These are phyloP conservation scores for Knoxdaviesia capensis DNA, from an alignment of 2,329 filamentous ascomycete species.

Conservation along the genomic window DNA sequence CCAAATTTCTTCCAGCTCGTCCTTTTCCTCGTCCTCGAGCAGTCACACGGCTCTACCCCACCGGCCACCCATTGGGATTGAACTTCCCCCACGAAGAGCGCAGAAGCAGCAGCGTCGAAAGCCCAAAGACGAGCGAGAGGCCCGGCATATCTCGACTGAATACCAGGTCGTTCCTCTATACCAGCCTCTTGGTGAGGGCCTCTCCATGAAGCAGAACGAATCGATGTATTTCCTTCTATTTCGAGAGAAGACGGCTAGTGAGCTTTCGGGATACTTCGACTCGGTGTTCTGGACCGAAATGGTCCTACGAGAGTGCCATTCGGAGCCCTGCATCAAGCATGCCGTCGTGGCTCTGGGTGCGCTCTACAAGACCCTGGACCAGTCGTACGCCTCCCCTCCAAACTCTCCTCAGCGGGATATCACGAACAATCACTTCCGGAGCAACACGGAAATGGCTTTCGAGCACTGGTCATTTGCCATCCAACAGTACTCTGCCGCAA, in stretches of 20 bases:
- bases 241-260: conserved; percentile 36
- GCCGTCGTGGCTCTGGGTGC: conserved; percentile 46
- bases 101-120: no score
- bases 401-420: conserved; percentile 17
- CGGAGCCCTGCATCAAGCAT: conserved; percentile 39
- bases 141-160: no score
- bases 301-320: conserved; percentile 43
- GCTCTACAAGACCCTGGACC: conserved; percentile 45
- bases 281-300: conserved; percentile 42
- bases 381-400: conserved; percentile 29
- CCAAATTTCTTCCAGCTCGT: no score
- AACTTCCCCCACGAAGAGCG: no score
- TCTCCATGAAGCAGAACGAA: conserved; percentile 31
- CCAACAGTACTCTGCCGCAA: conserved; percentile 36
- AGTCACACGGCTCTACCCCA: no score
- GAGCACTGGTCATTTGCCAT: conserved; percentile 39
- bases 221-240: conserved; percentile 42
- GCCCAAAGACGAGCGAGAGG: no score
- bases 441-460: no score
- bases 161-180: no score
- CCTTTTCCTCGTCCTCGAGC: no score
- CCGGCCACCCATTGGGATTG: no score
- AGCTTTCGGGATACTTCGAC: conserved; percentile 48
- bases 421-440: no score
- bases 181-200: conserved; percentile 15